Conservation (phyloP, 2,329 filamentous ascomycete genomes). For the Aspergillus sojae region DNA sequence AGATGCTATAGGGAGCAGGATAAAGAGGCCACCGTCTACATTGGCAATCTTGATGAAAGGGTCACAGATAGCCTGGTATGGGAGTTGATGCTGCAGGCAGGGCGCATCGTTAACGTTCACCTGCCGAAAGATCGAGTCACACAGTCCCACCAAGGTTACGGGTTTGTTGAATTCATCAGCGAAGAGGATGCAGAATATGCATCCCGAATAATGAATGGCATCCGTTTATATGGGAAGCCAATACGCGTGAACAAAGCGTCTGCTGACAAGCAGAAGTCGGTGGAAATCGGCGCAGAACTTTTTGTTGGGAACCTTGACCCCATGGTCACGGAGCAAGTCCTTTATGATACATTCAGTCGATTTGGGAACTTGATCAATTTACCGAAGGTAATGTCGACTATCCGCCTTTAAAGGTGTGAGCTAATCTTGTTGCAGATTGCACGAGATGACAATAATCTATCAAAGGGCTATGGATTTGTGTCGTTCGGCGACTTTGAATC, state of each 20-base stretch:
- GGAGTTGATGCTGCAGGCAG: conserved; percentile 98
- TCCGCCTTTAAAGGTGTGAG: conserved; percentile 8
- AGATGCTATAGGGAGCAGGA: conserved; percentile 80
- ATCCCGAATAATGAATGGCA: conserved; percentile 92
- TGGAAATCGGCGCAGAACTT: conserved; percentile 93
- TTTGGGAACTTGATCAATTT: conserved; percentile 83
- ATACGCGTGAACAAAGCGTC: conserved; percentile 93
- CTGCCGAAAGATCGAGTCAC: conserved; percentile 98
- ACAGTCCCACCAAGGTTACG: conserved; percentile 94
- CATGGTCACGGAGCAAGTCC: conserved; percentile 91
- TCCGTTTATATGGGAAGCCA: conserved; percentile 89
- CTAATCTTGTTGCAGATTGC: conserved; percentile 58
- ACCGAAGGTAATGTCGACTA: conserved; percentile 68
- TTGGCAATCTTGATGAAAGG: conserved; percentile 97
- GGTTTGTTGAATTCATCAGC: conserved; percentile 97
- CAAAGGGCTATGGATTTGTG: conserved; percentile 95
- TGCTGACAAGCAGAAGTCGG: conserved; percentile 90
- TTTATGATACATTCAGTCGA: conserved; percentile 92
- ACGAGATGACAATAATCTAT: conserved; percentile 82
- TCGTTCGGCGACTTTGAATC: conserved; percentile 92
- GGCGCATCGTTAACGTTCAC: conserved; percentile 96
- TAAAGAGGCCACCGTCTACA: conserved; percentile 96
- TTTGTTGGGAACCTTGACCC: conserved; percentile 95
- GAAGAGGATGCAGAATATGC: conserved; percentile 97
- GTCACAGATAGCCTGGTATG: conserved; percentile 87